Base-by-base conservation (phyloP, 2,329 filamentous ascomycete genomes). In the Clonostachys chloroleuca region DNA sequence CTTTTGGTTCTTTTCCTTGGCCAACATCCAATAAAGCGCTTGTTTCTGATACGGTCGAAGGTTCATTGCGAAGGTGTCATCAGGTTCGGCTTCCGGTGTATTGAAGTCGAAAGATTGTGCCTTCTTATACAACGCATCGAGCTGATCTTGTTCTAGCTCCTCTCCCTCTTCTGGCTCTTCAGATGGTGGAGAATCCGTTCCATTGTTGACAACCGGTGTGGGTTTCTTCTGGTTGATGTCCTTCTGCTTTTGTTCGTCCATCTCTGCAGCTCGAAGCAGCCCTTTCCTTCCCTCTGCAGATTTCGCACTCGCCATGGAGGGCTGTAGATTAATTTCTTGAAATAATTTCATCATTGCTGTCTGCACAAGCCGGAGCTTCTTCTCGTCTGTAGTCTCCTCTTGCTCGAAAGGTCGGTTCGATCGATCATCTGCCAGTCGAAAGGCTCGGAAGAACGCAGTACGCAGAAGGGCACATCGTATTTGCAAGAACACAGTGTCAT, bases 21-120 rank as follows among this genome's bases (percentile, higher is more conserved):
- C 79, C 52, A 97, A 76, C 91, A 99, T 96, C 94, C 94, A 99
- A 61, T 96, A 77, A 6, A 99, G 69, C 1, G 94, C 91, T 65
- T 99, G 94, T 60, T 91, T 96, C 63, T 99, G 94, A 56, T 99
- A 99, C 45, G 89, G 90, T 4, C 94, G 84, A 30, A 99, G 73
- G 36, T 84, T 77, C 83, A 99, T 84, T 6, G 78, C 77, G 64
- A 99, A 99, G 0, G 84, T 89, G 9, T 85, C 76, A 6, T 87
- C 83, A 10, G 94, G 92, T 56, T 96, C 86, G 10, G 89, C 85
- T 63, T 90, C 85, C 3, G 92, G 92, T 1, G 92, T 96, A 60
- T 83, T 82, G 60, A 99, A 97, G 63, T 99, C 94, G 58, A 97
- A 97, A 0, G 90, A 92, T 60, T 99, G 94, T 0, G 94, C 94